These are phyloP conservation scores for Phytophthora tubulina DNA, from an alignment of 352 stramenopile species.

Conservation along the genomic window DNA sequence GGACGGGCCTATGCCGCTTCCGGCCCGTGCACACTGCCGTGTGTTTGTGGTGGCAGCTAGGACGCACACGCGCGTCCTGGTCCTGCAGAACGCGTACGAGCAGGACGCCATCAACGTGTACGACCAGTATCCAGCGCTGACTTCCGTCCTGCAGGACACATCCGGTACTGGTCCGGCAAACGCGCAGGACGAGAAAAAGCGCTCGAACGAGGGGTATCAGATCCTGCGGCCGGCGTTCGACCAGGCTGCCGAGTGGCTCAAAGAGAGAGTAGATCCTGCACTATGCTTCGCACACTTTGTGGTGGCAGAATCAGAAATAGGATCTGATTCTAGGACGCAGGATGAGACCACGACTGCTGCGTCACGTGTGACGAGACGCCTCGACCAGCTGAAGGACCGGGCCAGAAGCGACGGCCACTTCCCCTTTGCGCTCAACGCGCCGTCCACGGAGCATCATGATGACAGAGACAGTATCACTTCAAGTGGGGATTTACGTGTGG, in stretches of 20 bases:
- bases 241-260: conserved; percentile 51
- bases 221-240: conserved; percentile 56
- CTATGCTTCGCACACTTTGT: conserved; percentile 65
- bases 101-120: conserved; percentile 57
- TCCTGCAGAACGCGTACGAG: conserved; percentile 63
- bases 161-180: background rate
- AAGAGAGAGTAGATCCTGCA: conserved; percentile 48
- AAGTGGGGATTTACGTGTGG: conserved; percentile 57
- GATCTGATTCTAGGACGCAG: conserved; percentile 7
- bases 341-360: conserved; percentile 8
- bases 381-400: conserved; percentile 43
- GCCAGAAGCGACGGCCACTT: conserved; percentile 55
- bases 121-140: conserved; percentile 48
- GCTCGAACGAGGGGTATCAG: conserved; percentile 49
- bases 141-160: conserved; percentile 33
- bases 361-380: conserved; percentile 36
- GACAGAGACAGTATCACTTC: conserved; percentile 30
- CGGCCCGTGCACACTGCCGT: conserved; percentile 52
- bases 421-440: conserved; percentile 54
- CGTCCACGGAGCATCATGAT: conserved; percentile 6
- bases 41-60: conserved; percentile 59
- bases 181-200: conserved; percentile 29
- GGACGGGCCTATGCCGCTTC: conserved; percentile 29
- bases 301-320: conserved; percentile 27
- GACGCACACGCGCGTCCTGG: conserved; percentile 54